Base-by-base conservation (phyloP, 768 basidiomycete species). In the Collybiopsis confluens region DNA sequence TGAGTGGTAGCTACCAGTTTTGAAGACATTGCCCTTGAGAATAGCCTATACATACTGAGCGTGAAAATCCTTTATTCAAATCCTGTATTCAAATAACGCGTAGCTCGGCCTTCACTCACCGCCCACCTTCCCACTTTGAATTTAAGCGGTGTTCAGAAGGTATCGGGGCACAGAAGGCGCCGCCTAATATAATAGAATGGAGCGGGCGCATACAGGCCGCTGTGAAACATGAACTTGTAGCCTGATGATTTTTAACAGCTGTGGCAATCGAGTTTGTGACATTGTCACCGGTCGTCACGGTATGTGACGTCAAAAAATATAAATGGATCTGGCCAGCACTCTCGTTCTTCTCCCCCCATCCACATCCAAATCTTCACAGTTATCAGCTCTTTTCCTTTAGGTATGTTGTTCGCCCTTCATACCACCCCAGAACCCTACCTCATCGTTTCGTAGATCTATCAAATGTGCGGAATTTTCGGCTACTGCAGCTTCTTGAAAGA, bases 401-500 rank as follows among this genome's bases (percentile, higher is more conserved):
- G 47, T 13, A 36, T 36, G 47, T 48, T 15, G 9, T 13, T n/a
- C 13, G 15, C 0, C 23, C 20, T 7, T 2, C 8, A 38, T 11
- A 11, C 4, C 1, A 13, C 4, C 23, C n/a, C 21, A 3, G 11
- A 2, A 9, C 35, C 24, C 15, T 36, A 36, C 18, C 35, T 15
- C 11, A 10, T 48, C 35, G 30, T 18, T 24, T 36, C 35, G 26
- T 40, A 52, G 51, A 28, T 53, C 21, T 35, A 38, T 40, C 52
- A 61, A 58, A 83, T 84, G 83, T 85, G 83, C 65, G 87, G 87
- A 64, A 89, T 89, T 71, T 89, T 90, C 64, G 85, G 75, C 41
- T 90, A 89, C 72, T 86, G 83, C 73, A 86, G 79, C 64, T 90
- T 70, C 74, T 75, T 90, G 60, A 79, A 81, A 64, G 88, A 90